phyloP scores from a whole-genome alignment of 2,329 filamentous ascomycete species.

The Epichloe aotearoae region DNA sequence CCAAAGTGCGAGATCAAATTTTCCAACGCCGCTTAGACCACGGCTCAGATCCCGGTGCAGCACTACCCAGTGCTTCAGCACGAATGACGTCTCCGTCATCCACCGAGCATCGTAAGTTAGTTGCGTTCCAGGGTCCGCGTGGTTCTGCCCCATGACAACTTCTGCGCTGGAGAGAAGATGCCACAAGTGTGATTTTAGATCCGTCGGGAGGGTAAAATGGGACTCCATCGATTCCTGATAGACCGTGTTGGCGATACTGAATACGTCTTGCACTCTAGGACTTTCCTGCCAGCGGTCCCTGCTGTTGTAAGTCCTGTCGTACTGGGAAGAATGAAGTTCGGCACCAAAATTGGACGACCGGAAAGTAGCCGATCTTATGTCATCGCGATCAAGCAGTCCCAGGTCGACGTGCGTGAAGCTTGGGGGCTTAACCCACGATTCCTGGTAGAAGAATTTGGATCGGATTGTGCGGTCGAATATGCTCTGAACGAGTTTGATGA shows the following conservation, averaged over 20 bases:
- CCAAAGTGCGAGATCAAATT: not conserved
- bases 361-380: constrained; percentile 6
- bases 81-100: not conserved
- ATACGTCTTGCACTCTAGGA: not conserved
- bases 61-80: not conserved
- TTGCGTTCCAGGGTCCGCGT: not conserved
- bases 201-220: not conserved
- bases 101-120: constrained; percentile 1
- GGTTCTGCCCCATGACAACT: not conserved
- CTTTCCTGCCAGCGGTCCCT: constrained; percentile 5
- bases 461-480: not conserved
- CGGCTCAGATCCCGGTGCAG: not conserved
- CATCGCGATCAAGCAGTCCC: constrained; percentile 7
- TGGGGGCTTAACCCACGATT: not conserved
- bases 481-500: constrained; percentile 12
- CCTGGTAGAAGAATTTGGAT: constrained; percentile 2
- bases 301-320: constrained; percentile 7
- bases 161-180: not conserved
- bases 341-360: constrained; percentile 11
- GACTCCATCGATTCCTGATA: not conserved
- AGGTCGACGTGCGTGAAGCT: not conserved
- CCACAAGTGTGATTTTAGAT: not conserved
- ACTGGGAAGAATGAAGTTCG: constrained; percentile 6
- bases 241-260: not conserved
- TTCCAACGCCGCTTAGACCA: not conserved